Base-by-base conservation (phyloP, 805 yeast genomes). In the Hagleromyces aurorensis region DNA sequence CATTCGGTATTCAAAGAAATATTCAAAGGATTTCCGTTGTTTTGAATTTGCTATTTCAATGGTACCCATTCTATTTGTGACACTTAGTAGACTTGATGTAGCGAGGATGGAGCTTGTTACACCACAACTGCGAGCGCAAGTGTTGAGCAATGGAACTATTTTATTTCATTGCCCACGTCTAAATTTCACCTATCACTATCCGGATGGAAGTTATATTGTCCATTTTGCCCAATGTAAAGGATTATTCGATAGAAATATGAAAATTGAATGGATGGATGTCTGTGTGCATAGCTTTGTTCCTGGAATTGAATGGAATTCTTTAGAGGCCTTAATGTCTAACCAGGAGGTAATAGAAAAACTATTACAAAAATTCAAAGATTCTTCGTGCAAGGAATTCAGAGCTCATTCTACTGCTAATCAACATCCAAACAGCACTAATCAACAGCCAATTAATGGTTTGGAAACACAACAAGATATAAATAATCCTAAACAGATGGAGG, bases 251-350 rank as follows among this genome's bases (percentile, higher is more conserved):
- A 62, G 77, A 18, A 69, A 67, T 30, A 59, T 82, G 37, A 68
- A 71, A 39, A 69, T 85, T 16, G 93, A 83, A 41, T 79, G 81
- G 73, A 51, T 79, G 23, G 93, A 82, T 45, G 59, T 78, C 38
- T 69, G 68, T 15, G 54, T 69, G 4, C 64, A 62, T 32, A 62
- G 65, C 42, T 57, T 66, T 52, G 48, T 62, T 30, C 67, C 77
- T 33, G 62, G 63, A 38, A 40, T 70, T 36, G 61, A 61, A 47
- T 60, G 69, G 69, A 59, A 57, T 5, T 53, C 70, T 1, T 39
- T 70, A 21, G 75, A 70, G 30, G 55, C 59, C 50, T 51, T 48
- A 19, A 20, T 35, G 1, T 43, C 44, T 4, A 33, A 43, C 17
- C 25, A 26, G 7, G 37, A 44, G 7, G 42, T 48, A 1, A 37